Base-by-base conservation (phyloP, 768 basidiomycete species). In the Amylocystis lapponica region DNA sequence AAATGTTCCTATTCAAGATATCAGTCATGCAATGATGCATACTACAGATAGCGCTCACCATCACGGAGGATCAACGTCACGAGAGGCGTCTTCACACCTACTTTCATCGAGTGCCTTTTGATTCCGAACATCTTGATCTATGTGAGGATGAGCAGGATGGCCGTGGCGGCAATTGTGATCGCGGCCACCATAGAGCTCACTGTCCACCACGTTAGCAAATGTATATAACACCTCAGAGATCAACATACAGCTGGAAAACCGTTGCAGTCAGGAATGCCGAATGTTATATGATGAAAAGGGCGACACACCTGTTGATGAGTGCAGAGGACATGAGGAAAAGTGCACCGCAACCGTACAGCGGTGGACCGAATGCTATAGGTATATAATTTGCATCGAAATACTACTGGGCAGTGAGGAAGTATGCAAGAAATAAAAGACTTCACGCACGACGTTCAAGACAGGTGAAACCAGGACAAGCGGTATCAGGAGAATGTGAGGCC, bases 261-360 rank as follows among this genome's bases (percentile, higher is more conserved):
- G n/a, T n/a, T n/a, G n/a, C n/a, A n/a, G n/a, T n/a, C n/a, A n/a
- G n/a, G n/a, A n/a, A n/a, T n/a, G n/a, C n/a, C n/a, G n/a, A n/a
- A n/a, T n/a, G n/a, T n/a, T n/a, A n/a, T n/a, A n/a, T n/a, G n/a
- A n/a, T n/a, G n/a, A n/a, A n/a, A n/a, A n/a, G n/a, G n/a, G n/a
- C n/a, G n/a, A n/a, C n/a, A n/a, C n/a, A n/a, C n/a, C n/a, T n/a
- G n/a, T n/a, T n/a, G n/a, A n/a, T n/a, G n/a, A n/a, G n/a, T n/a
- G n/a, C n/a, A n/a, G n/a, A n/a, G n/a, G n/a, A n/a, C n/a, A n/a
- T n/a, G n/a, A n/a, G n/a, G n/a, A n/a, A n/a, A n/a, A n/a, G n/a
- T n/a, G n/a, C 49, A 10, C 52, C 52, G 38, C 53, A 55, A 13
- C 53, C 53, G 20, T 43, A 55, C 0, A 55, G 33, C 20, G 53